Base-by-base conservation (phyloP, 1,284 basidiomycete genomes). In the Schizopora paradoxa region DNA sequence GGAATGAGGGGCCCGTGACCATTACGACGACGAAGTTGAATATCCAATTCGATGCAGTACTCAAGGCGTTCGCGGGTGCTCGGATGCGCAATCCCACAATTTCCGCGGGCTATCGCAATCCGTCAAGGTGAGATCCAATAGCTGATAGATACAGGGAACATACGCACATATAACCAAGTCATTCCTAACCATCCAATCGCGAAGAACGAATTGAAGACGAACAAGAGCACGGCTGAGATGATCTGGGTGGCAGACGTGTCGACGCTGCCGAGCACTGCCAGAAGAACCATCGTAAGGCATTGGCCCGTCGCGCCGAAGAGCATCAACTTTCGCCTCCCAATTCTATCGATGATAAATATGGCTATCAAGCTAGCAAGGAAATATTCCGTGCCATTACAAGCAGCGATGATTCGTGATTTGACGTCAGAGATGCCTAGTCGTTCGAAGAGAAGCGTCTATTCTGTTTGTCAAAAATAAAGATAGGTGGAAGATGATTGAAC, bases 181-280 rank as follows among this genome's bases (percentile, higher is more conserved):
- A 85, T 82, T 19, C 80, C 80, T 59, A 83, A 72, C 81, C 80
- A 84, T 28, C 81, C 82, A 45, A 84, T 68, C 0, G 79, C 80
- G 61, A 84, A 85, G 66, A 80, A 79, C 29, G 83, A 72, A 56
- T 85, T 82, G 64, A 83, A 86, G 26, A 81, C 62, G 60, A 82
- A 84, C 54, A 80, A 72, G 59, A 84, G 70, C 6, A 77, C 72
- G 1, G 77, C 70, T 26, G 77, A 79, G 10, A 74, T 70, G 45
- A 80, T 63, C 40, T 75, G 70, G 1, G 74, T 60, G 0, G 70
- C 70, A 3, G 56, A 61, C 37, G 64, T 73, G 51, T 73, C 64
- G 51, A 76, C 64, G 44, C 64, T 68, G 4, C 75, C 77, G 16
- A 82, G 70, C 33, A 80, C 67, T 1, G 67, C 77, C 1, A 82